Conservation (phyloP, 169 alveolate species). For the Besnoitia besnoiti region DNA sequence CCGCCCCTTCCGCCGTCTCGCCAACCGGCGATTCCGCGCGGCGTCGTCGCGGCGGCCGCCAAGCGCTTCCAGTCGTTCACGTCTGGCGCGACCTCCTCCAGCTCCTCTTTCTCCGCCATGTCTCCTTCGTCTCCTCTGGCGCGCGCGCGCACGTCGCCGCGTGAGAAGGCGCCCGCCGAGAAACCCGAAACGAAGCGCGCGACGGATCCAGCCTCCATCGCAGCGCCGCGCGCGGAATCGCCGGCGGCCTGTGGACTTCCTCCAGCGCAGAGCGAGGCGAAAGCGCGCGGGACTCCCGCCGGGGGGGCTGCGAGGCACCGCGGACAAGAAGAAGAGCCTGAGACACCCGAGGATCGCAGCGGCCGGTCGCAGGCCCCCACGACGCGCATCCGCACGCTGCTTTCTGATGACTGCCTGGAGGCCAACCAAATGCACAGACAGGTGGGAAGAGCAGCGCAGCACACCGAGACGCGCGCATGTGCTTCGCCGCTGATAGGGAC, state of each 20-base stretch:
- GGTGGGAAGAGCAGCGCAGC: background rate
- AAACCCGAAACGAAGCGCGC: too few relatives aligned
- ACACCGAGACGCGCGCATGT: background rate
- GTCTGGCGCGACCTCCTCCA: background rate
- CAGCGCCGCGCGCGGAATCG: too few relatives aligned
- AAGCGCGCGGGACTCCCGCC: background rate
- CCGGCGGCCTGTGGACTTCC: background rate
- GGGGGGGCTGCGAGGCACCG: background rate
- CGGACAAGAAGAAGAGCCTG: background rate
- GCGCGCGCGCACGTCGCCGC: too few relatives aligned
- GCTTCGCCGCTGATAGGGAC: background rate
- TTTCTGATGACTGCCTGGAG: conserved; percentile 30
- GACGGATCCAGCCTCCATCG: too few relatives aligned
- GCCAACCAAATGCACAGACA: conserved; percentile 30
- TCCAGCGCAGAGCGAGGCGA: background rate
- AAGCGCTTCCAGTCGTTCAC: background rate
- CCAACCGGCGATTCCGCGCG: background rate
- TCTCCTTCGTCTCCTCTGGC: conserved; percentile 12
- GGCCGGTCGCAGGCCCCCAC: background rate
- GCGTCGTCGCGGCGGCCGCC: conserved; percentile 19
- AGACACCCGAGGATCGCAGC: background rate
- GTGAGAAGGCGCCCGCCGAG: too few relatives aligned
- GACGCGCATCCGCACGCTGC: conserved; percentile 6
- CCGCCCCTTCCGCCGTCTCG: background rate
- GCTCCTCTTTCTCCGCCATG: background rate